Evolutionary conservation across 164 flowering plant species (phyloP), one percentile per base, ranked within the genome.

Genomic region (Saururus chinensis): DNA sequence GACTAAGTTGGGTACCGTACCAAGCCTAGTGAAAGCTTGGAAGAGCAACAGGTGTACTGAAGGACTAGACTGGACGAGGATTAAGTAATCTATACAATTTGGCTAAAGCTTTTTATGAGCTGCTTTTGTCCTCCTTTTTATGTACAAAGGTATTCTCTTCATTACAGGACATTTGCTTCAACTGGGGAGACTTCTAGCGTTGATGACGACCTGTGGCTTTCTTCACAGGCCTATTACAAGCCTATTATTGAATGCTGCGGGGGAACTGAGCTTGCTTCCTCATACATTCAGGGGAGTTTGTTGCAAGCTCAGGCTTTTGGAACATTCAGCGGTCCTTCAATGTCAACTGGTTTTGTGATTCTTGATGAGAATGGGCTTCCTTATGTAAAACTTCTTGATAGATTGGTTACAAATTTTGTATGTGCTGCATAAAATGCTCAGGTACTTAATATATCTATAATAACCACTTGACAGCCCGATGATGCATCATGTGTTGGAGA

Each of bases 131-230:
- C 16, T 19, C 5, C 9, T 30, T 11, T 40, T 9, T 12, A 21
- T 37, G 30, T 40, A 26, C 23, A 1, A 19, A 40, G 11, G 48
- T 20, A 23, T 4, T 20, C n/a, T 53, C 23, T 58, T n/a, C 11
- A 9, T 21, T 66, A 65, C 83, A 92, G 98, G 70, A 55, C 64
- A 45, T 87, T 90, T 82, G 76, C 70, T 66, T 74, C 93, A n/a
- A 83, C 88, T 22, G 99, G 99, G 42, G 99, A 95, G 74, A 76
- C 87, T 19, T 95, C 99, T 19, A 88, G 79, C 69, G 78, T 84
- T 40, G 96, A 95, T 76, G 97, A 95, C 77, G 95, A 84, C 68
- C 83, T 95, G 16, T 95, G 99, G 96, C 96, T 91, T 64, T 88
- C 96, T 64, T 88, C 99, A 25, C 80, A 78, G 73, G 75, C 93